These are phyloP conservation scores for Metarhizium anisopliae DNA, from an alignment of 2,329 filamentous ascomycete species.

Conservation along the genomic window DNA sequence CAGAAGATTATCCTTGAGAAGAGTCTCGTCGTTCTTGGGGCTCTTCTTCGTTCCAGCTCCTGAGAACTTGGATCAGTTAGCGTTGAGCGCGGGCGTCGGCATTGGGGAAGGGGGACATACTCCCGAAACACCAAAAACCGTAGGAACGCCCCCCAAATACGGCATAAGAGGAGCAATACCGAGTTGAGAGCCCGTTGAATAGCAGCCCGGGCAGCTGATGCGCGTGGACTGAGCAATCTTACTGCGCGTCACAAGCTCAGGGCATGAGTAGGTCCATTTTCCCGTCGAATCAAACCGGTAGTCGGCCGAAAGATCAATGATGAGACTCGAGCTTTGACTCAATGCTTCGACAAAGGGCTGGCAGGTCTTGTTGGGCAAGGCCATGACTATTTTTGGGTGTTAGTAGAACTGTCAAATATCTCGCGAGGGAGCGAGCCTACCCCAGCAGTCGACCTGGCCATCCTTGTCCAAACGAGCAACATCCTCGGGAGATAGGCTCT, in stretches of 20 bases:
- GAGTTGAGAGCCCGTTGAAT: slow-evolving; percentile 86
- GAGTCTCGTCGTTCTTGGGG: slow-evolving; percentile 83
- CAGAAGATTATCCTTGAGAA: slow-evolving; percentile 79
- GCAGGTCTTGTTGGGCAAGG: slow-evolving; percentile 89
- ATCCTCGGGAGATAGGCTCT: slow-evolving; percentile 81
- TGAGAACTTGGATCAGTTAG: not conserved
- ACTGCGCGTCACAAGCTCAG: slow-evolving; percentile 62
- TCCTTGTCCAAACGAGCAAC: slow-evolving; percentile 75
- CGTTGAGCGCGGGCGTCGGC: not conserved
- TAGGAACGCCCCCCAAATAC: slow-evolving; percentile 67
- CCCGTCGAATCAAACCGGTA: slow-evolving; percentile 66
- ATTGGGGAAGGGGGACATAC: no score
- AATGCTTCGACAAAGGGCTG: slow-evolving; percentile 89
- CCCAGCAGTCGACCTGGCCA: slow-evolving; percentile 84
- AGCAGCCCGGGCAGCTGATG: slow-evolving; percentile 91
- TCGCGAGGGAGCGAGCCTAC: no score
- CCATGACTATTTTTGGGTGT: slow-evolving; percentile 55
- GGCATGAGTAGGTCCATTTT: slow-evolving; percentile 62
- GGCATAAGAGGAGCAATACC: slow-evolving; percentile 76
- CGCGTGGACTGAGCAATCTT: slow-evolving; percentile 72
- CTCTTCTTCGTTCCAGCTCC: slow-evolving; percentile 82
- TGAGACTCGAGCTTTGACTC: slow-evolving; percentile 60
- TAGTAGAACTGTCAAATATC: no score
- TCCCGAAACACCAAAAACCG: slow-evolving; percentile 47
- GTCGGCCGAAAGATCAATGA: slow-evolving; percentile 93